These are phyloP conservation scores for Ophiostoma quercus DNA, from an alignment of 2,329 filamentous ascomycete species.

Conservation along the genomic window DNA sequence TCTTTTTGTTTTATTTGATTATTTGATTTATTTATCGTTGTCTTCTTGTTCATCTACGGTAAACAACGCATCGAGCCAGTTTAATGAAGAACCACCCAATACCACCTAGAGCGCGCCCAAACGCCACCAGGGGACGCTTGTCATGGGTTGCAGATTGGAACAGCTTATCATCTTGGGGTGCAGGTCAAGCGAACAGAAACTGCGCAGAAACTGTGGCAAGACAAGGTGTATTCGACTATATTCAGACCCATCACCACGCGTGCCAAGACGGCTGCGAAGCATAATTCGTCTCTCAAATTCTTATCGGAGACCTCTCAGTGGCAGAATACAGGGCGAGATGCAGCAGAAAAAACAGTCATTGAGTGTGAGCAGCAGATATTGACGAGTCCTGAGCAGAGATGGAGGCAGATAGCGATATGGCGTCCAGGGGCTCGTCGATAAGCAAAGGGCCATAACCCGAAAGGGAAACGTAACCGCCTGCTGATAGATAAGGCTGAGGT, in stretches of 20 bases:
- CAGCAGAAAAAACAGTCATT: slow-evolving; percentile 1
- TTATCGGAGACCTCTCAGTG: slow-evolving; percentile 13
- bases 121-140: neutral
- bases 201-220: neutral
- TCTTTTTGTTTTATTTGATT: neutral
- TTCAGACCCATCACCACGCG: slow-evolving; percentile 4
- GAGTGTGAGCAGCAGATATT: neutral
- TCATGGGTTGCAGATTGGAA: slow-evolving; percentile 6
- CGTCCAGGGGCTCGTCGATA: neutral
- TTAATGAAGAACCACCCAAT: slow-evolving; percentile 7
- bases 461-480: slow-evolving; percentile 16
- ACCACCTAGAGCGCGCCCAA: neutral
- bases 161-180: slow-evolving; percentile 8
- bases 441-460: slow-evolving; percentile 14
- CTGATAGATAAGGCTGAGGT: slow-evolving; percentile 13
- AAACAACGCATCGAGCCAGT: neutral
- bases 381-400: neutral
- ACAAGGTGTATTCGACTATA: neutral
- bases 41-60: neutral
- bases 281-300: neutral
- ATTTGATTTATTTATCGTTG: neutral
- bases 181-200: neutral
- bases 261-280: slow-evolving; percentile 4
- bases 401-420: neutral
- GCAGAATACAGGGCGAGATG: neutral